Base-by-base conservation (phyloP, 2,329 filamentous ascomycete genomes). In the Juglanconis sp. region DNA sequence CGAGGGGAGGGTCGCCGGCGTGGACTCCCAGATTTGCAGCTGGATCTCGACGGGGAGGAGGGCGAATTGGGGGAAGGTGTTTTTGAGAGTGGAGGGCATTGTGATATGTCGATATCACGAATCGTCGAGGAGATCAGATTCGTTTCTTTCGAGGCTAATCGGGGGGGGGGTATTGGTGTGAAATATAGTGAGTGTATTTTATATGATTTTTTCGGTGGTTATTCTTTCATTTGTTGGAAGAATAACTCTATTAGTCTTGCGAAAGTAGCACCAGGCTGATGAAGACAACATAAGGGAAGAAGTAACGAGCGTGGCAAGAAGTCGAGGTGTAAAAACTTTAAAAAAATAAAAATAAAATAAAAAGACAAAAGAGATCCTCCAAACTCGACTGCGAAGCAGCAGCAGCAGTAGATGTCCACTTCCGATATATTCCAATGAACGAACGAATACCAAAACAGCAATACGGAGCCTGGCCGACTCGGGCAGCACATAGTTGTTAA, bases 21-120 rank as follows among this genome's bases (percentile, higher is more conserved):
- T 57, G 4, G 62, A 63, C 8, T 65, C 60, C 68, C 67, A 69
- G 40, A 68, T 62, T 34, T 61, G 55, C 13, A 68, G 60, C 34
- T 65, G 67, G 8, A 69, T 57, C 57, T 69, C 68, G 11, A 64
- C 59, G 7, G 68, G 68, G 32, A 69, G 54, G 4, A 56, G 52
- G 31, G 59, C 9, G 54, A 69, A 68, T 11, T 44, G 60, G 0
- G 62, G 53, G 46, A 68, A 68, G 31, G 60, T 15, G 11, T 17
- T 50, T 17, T 15, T 34, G 11, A 11, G 35, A 5, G 40, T 63
- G 9, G 64, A 64, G 48, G 36, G 44, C 44, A 56, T 44, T 44
- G 9, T 15, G 40, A 17, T 7, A 5, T 44, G 40, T 13, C 15
- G 5, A 44, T 2, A 13, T 13, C 11, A 10, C 5, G 40, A 17